Base-by-base conservation (phyloP, 2,329 filamentous ascomycete genomes). In the Aureobasidium musti region DNA sequence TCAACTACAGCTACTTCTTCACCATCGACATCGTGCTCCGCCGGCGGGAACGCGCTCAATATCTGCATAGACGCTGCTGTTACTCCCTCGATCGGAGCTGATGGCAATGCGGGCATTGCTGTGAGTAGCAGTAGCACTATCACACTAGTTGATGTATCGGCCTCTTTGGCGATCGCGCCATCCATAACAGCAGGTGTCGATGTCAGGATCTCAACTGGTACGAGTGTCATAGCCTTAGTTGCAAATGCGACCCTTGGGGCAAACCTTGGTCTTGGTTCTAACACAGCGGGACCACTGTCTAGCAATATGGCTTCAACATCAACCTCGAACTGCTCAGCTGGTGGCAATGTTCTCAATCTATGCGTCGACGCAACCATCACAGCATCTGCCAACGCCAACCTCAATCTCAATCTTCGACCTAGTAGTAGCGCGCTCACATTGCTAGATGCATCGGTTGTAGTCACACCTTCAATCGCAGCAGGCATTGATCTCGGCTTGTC, bases 391-490 rank as follows among this genome's bases (percentile, higher is more conserved):
- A 57, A 37, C 54, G 54, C 35, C 21, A 23, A 23, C 52, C 5
- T 41, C 1, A n/a, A 43, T 30, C 37, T 57, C 21, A 43, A 57
- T 39, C 37, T 57, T 26, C 37, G 54, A 43, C 21, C 54, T 8
- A 57, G 54, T 17, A 57, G 54, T n/a, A 57, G 54, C 28, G 54
- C 54, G 5, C 35, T 57, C 37, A 43, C 54, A 10, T 21, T 57
- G 35, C 21, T 57, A 1, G 35, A 28, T 1, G 54, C 54, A 28
- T 57, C 54, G 17, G 21, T 54, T 23, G 50, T 19, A 10, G 30
- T 54, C 5, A 30, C 30, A 23, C 30, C 54, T 41, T 57, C 54
- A 11, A 23, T 28, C 3, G 23, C 37, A 19, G 54, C 37, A 30
- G 54, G 54, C 11, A 1, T 57, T n/a, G 54, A 43, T 57, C 23